These are phyloP conservation scores for Ustilago cynodontis DNA, from an alignment of 1,284 basidiomycete genomes.

Conservation along the genomic window DNA sequence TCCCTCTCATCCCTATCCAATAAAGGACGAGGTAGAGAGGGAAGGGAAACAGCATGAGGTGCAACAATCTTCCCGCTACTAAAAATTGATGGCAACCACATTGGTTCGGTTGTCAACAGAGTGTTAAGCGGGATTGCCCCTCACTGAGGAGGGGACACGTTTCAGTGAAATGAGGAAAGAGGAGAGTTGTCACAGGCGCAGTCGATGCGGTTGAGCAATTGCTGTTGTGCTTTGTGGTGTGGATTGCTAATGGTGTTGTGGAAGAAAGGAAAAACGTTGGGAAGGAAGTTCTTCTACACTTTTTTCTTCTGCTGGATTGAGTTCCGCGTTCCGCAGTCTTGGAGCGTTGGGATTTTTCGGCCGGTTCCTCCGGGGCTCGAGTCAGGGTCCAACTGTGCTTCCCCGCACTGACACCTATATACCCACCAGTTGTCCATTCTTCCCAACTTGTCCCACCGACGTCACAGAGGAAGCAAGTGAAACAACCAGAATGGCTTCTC, in stretches of 20 bases:
- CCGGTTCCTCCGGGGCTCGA: slow-evolving; percentile 13
- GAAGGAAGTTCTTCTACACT: background rate
- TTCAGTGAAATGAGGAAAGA: background rate
- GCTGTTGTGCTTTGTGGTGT: background rate
- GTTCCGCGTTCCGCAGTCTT: slow-evolving; percentile 4
- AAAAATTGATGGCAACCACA: slow-evolving; percentile 62
- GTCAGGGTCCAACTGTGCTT: slow-evolving; percentile 18
- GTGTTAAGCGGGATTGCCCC: slow-evolving; percentile 47
- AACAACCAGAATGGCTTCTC: background rate
- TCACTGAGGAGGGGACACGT: background rate
- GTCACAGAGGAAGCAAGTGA: background rate
- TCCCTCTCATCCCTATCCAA: background rate
- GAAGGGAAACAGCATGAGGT: slow-evolving; percentile 12
- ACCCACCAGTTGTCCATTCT: background rate
- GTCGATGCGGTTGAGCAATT: background rate
- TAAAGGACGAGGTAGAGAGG: background rate
- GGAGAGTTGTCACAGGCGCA: background rate
- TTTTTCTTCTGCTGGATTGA: background rate
- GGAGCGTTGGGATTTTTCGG: background rate
- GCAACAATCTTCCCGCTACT: slow-evolving; percentile 50
- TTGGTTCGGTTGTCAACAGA: slow-evolving; percentile 57
- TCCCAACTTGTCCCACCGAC: background rate
- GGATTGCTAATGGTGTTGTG: slow-evolving; percentile 9
- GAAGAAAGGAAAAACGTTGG: background rate
- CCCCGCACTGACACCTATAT: slow-evolving; percentile 17